Conservation (phyloP, 371 early-diverging fungal genomes). For the Synchytrium microbalum region DNA sequence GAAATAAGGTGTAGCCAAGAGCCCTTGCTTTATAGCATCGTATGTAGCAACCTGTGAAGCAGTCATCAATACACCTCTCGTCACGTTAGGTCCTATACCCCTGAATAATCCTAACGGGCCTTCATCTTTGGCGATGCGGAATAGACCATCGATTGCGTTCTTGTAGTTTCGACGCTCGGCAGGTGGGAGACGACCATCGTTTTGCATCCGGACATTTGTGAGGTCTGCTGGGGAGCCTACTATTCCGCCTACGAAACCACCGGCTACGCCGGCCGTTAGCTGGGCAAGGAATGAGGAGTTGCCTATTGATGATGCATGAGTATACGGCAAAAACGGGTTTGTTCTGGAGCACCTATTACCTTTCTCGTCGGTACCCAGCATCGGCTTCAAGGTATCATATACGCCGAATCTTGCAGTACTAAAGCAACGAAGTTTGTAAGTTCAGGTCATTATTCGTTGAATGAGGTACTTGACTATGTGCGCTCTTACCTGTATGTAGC, state of each 20-base stretch:
- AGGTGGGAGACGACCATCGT: constrained; percentile 64
- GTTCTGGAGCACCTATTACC: constrained; percentile 12
- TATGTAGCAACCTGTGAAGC: constrained; percentile 53
- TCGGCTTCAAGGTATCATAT: constrained; percentile 58
- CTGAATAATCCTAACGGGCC: constrained; percentile 55
- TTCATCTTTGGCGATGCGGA: constrained; percentile 58
- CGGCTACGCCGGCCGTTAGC: constrained; percentile 54
- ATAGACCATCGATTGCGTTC: constrained; percentile 66
- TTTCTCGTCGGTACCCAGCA: constrained; percentile 34
- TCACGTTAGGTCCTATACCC: constrained; percentile 67
- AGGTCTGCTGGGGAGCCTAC: constrained; percentile 65
- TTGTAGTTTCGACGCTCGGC: constrained; percentile 61
- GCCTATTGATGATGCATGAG: constrained; percentile 14
- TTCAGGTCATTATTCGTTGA: too few species aligned
- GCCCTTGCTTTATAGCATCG: constrained; percentile 28
- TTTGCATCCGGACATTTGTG: constrained; percentile 76
- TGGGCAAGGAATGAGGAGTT: constrained; percentile 12
- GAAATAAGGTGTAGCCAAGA: constrained; percentile 51
- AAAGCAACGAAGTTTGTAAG: neutral
- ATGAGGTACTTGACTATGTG: neutral
- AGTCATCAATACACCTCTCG: constrained; percentile 71
- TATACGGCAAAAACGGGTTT: constrained; percentile 6
- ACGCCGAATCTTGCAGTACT: constrained; percentile 68
- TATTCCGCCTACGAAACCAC: constrained; percentile 71
- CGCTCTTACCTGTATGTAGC: constrained; percentile 49